Percentiles rank a stretch among this genome's conserved stretches.
phyloP scores from a whole-genome alignment of 768 basidiomycete genomes.

The Collybiopsis luxurians region DNA sequence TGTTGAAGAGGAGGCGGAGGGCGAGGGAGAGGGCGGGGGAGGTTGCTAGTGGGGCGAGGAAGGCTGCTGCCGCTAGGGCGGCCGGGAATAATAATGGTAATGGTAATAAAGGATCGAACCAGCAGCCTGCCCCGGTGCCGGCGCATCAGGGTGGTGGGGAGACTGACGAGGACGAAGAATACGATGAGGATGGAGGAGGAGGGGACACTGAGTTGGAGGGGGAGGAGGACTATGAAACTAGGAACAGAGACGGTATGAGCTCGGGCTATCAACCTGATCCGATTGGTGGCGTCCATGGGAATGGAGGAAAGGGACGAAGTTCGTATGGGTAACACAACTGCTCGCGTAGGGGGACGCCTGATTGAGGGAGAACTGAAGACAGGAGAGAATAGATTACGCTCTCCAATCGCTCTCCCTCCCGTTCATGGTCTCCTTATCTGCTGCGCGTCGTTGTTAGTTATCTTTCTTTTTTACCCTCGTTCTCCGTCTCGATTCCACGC shows the following conservation, averaged over 20 bases:
- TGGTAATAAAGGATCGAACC: too few species aligned
- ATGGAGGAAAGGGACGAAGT: conserved; percentile 13
- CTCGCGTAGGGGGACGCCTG: too few species aligned
- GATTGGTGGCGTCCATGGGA: conserved; percentile 19
- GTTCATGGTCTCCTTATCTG: too few species aligned
- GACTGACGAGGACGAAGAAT: conserved; percentile 23
- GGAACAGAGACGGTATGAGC: conserved; percentile 13
- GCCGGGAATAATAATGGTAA: too few species aligned
- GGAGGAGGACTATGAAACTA: conserved; percentile 12
- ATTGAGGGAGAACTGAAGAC: too few species aligned
- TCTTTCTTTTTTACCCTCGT: too few species aligned
- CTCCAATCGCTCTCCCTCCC: too few species aligned
- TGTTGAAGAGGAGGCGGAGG: conserved; percentile 55
- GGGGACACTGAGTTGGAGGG: conserved; percentile 26
- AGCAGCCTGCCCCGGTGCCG: neutral
- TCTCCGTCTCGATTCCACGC: too few species aligned
- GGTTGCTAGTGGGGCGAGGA: conserved; percentile 22
- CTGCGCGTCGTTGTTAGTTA: too few species aligned
- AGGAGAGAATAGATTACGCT: too few species aligned
- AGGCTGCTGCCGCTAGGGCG: neutral
- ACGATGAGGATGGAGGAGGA: conserved; percentile 20
- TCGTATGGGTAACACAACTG: conserved; percentile 4
- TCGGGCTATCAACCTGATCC: conserved; percentile 15
- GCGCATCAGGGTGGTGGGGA: conserved; percentile 16
- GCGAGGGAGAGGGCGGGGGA: conserved; percentile 59